Base-by-base conservation (phyloP, 805 yeast species). In the Pichia californica region DNA sequence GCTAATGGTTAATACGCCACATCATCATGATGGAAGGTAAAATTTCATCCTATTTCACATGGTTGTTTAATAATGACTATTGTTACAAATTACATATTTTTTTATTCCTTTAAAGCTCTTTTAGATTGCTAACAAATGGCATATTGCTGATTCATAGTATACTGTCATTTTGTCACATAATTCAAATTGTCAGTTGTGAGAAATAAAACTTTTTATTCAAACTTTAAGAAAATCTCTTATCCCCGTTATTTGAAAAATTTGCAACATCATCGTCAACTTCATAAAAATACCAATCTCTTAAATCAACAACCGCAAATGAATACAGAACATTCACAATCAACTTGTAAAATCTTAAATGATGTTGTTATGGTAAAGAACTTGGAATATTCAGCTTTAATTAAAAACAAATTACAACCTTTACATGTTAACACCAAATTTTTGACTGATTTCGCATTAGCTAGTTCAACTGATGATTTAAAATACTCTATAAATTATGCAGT, bases 401-500 rank as follows among this genome's bases (percentile, higher is more conserved):
- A 49, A 20, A 45, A 49, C 15, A 19, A 14, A 20, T 19, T n/a
- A 4, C 37, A 40, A 6, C 42, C 53, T 15, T 30, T 58, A 18
- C 27, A 38, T 4, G 18, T 61, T 2, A 73, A 83, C 10, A 69
- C 85, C 21, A 68, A 71, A 35, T 71, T 86, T 48, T 66, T 66
- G 28, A 84, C 95, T 0, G 78, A 80, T 53, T 83, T 89, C 54
- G 68, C 74, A 20, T 67, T 74, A 43, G 89, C 96, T n/a, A 79
- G 91, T n/a, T 63, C 65, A 11, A 76, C 81, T 0, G 98, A 91
- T 63, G 91, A 89, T 56, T 70, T 91, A 52, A 75, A 77, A 46
- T 78, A 83, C 55, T 83, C 96, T 5, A 74, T 91, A 50, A 91
- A 91, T 62, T 91, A 91, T 62, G 97, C 96, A 2, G 88, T 80